These are phyloP conservation scores for Fusarium sarcochroum DNA, from an alignment of 2,329 filamentous ascomycete species.

Conservation along the genomic window DNA sequence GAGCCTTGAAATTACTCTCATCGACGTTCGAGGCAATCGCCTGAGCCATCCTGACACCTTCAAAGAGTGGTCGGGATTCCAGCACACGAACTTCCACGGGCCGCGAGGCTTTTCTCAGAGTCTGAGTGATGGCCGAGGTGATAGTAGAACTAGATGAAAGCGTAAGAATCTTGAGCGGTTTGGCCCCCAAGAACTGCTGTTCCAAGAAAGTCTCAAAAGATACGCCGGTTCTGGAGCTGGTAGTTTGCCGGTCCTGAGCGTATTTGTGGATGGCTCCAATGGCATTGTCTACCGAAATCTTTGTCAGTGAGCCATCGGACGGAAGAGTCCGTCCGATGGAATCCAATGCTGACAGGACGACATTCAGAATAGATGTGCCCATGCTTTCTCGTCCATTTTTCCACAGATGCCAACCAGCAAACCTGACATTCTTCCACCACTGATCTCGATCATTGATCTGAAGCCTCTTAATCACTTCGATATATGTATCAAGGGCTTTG, in stretches of 20 bases:
- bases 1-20: slow-evolving; percentile 48
- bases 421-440: slow-evolving; percentile 70
- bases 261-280: slow-evolving; percentile 38
- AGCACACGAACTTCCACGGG: slow-evolving; percentile 70
- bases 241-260: slow-evolving; percentile 39
- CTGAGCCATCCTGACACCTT: slow-evolving; percentile 71
- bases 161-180: slow-evolving; percentile 66
- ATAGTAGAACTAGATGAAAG: slow-evolving; percentile 76
- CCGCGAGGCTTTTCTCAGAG: slow-evolving; percentile 53
- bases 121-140: slow-evolving; percentile 60
- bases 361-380: slow-evolving; percentile 70
- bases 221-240: slow-evolving; percentile 51
- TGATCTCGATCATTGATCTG: slow-evolving; percentile 48
- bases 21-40: slow-evolving; percentile 59
- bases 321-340: slow-evolving; percentile 54
- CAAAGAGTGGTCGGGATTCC: slow-evolving; percentile 76
- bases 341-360: slow-evolving; percentile 62
- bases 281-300: slow-evolving; percentile 31
- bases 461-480: slow-evolving; percentile 59
- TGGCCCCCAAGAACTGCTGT: slow-evolving; percentile 36
- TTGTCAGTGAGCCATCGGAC: slow-evolving; percentile 3
- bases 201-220: slow-evolving; percentile 55
- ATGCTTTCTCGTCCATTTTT: slow-evolving; percentile 77
- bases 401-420: slow-evolving; percentile 73
- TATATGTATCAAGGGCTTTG: slow-evolving; percentile 65